These are phyloP conservation scores for Fusarium haematococcum DNA, from an alignment of 2,329 filamentous ascomycete genomes.

Conservation along the genomic window DNA sequence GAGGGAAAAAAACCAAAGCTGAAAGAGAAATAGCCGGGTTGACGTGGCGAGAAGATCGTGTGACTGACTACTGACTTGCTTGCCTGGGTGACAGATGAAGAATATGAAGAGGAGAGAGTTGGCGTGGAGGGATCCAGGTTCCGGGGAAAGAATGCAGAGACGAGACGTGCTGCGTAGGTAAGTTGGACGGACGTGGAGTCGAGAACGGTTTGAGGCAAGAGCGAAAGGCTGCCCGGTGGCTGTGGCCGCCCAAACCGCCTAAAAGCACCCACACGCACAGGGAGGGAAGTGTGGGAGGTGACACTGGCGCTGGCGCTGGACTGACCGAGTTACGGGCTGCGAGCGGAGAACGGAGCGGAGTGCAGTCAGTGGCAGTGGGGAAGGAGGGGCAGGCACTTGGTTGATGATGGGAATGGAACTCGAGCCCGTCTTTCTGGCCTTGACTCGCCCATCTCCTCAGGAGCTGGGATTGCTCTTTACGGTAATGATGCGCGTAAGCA, in stretches of 20 bases:
- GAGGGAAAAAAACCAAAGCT: neutral
- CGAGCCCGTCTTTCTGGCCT: neutral
- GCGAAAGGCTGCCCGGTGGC: neutral
- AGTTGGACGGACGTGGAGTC: neutral
- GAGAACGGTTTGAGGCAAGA: conserved; percentile 8
- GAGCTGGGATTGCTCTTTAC: conserved; percentile 14
- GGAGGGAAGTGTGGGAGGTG: neutral
- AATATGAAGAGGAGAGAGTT: conserved; percentile 35
- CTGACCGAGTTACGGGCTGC: neutral
- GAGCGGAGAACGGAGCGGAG: neutral
- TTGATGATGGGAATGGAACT: neutral
- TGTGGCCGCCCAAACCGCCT: conserved; percentile 10
- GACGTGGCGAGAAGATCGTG: conserved; percentile 7
- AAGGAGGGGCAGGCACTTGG: conserved; percentile 6
- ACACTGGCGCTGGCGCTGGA: neutral
- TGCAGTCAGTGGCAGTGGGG: conserved; percentile 16
- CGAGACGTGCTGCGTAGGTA: neutral
- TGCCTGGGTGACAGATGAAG: conserved; percentile 21
- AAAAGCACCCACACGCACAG: neutral
- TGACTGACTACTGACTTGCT: conserved; percentile 2
- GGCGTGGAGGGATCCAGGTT: conserved; percentile 24
- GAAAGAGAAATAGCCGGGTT: neutral
- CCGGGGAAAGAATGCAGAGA: conserved; percentile 8
- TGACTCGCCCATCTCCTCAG: neutral
- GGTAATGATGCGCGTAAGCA: conserved; percentile 29